Conservation (phyloP, 176 grass and related monocot species). For the Metroxylon sagu region DNA sequence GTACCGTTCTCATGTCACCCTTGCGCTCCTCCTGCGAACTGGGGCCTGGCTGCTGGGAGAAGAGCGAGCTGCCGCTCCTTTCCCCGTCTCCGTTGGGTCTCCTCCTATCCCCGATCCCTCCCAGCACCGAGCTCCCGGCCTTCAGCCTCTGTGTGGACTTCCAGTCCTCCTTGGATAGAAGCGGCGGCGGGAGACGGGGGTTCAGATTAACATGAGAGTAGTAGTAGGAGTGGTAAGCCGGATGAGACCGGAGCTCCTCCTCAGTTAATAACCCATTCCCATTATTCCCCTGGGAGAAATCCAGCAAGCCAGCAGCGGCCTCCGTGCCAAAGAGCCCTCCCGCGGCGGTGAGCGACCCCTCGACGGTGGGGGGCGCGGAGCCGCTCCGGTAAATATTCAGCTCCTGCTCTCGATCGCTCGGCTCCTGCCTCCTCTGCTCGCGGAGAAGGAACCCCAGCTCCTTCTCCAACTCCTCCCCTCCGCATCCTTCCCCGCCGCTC, state of each 20-base stretch:
- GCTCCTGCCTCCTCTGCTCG: conserved; percentile 41
- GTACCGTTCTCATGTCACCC: conserved; percentile 24
- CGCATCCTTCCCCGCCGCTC: conserved; percentile 5
- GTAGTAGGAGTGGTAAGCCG: conserved; percentile 76
- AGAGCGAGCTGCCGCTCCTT: conserved; percentile 31
- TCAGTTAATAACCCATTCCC: conserved; percentile 42
- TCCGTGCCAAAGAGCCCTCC: conserved; percentile 32
- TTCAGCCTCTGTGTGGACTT: conserved; percentile 71
- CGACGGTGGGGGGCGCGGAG: conserved; percentile 88
- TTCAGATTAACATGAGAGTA: conserved; percentile 92
- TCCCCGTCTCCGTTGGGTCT: conserved; percentile 27
- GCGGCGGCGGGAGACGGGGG: conserved; percentile 71
- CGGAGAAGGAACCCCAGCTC: conserved; percentile 50
- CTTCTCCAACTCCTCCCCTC: conserved; percentile 44
- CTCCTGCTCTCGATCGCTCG: conserved; percentile 38
- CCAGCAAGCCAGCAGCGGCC: conserved; percentile 27
- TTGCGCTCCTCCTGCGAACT: conserved; percentile 27
- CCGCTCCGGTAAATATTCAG: conserved; percentile 69
- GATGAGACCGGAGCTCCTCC: conserved; percentile 65
- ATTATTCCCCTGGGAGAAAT: conserved; percentile 29
- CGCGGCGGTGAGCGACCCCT: conserved; percentile 67
- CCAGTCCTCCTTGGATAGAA: conserved; percentile 91
- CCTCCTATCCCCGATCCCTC: conserved; percentile 75
- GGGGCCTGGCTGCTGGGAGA: conserved; percentile 42
- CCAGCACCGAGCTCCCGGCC: conserved; percentile 31